These are phyloP conservation scores for Pythium aristosporum DNA, from an alignment of 352 stramenopile genomes.

Conservation along the genomic window DNA sequence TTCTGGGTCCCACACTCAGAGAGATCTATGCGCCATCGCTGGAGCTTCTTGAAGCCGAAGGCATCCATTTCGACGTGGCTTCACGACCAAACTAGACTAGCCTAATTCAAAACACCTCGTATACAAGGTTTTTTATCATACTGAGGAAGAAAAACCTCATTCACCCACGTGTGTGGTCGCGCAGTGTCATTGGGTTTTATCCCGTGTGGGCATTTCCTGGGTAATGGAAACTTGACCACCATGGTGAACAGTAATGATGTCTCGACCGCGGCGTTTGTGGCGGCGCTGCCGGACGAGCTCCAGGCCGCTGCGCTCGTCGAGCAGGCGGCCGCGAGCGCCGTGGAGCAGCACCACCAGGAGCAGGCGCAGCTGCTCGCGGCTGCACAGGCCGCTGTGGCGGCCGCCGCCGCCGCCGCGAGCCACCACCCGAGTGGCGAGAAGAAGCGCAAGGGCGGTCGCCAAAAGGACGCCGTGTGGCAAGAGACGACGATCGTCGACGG, in stretches of 20 bases:
- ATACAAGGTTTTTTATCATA: slow-evolving; percentile 13
- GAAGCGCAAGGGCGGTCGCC: slow-evolving; percentile 54
- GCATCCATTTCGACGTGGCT: slow-evolving; percentile 39
- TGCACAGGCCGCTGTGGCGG: slow-evolving; percentile 10
- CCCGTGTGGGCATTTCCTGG: slow-evolving; percentile 5
- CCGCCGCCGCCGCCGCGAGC: slow-evolving; percentile 1
- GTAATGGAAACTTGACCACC: slow-evolving; percentile 2
- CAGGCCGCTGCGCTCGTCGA: slow-evolving; percentile 26
- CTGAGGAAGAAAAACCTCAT: slow-evolving; percentile 28
- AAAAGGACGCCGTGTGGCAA: slow-evolving; percentile 55
- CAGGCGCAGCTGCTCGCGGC: slow-evolving; percentile 16
- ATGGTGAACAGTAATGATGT: slow-evolving; percentile 21
- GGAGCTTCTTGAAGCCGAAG: slow-evolving; percentile 38
- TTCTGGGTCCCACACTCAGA: slow-evolving; percentile 51
- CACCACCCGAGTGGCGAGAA: slow-evolving; percentile 20
- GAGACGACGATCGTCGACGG: slow-evolving; percentile 51
- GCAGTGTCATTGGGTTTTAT: slow-evolving; percentile 31
- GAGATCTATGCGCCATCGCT: slow-evolving; percentile 62
- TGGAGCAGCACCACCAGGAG: slow-evolving; percentile 24
- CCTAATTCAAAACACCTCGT: slow-evolving; percentile 18
- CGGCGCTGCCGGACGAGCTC: slow-evolving; percentile 26
- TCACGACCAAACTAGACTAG: not conserved
- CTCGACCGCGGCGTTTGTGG: slow-evolving; percentile 14
- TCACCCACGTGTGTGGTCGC: slow-evolving; percentile 22
- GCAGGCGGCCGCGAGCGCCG: slow-evolving; percentile 20